Base-by-base conservation (phyloP, 2,329 filamentous ascomycete genomes). In the Epichloe amarillans region DNA sequence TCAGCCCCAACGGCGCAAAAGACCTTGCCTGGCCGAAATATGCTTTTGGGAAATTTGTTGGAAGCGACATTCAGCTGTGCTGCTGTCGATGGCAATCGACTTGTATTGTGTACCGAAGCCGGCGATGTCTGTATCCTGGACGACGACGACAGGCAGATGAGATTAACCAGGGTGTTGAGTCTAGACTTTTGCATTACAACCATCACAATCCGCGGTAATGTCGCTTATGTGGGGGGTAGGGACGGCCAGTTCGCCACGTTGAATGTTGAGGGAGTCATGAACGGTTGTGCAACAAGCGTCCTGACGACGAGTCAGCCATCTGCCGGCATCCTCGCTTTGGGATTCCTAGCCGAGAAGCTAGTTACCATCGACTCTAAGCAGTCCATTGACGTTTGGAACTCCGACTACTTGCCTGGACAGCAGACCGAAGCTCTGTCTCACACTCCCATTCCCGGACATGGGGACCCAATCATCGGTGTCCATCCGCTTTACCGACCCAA, bases 121-220 rank as follows among this genome's bases (percentile, higher is more conserved):
- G 93, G 93, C 30, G 85, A 94, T 61, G 73, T 98, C n/a, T 97
- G 91, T 65, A 72, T 95, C 33, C 72, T 96, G 35, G 86, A 96
- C 55, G 86, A 95, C 57, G 78, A 76, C 35, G 81, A 79, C 48
- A 83, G 82, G 54, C 79, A 82, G 54, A 84, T 86, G 65, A 86
- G 81, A 57, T 71, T 96, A 46, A 72, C 75, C 42, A 80, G 82
- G 52, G 73, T 88, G 36, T 74, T 82, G 38, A 76, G 80, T 43
- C 72, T 84, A 36, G 81, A 78, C 1, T 91, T 91, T 61, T 64
- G 73, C 10, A 76, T 90, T 50, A 80, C 75, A 3, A 86, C 86
- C 41, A 76, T 88, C 52, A 75, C 82, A 1, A 70, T 84, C 15
- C 76, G 77, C 46, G 74, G 76, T 12, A 70, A 73, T 4, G 69